Evolutionary conservation across 2,329 filamentous ascomycete genomes (phyloP), one percentile per base, ranked within the genome.

Genomic region (Canariomyces notabilis): DNA sequence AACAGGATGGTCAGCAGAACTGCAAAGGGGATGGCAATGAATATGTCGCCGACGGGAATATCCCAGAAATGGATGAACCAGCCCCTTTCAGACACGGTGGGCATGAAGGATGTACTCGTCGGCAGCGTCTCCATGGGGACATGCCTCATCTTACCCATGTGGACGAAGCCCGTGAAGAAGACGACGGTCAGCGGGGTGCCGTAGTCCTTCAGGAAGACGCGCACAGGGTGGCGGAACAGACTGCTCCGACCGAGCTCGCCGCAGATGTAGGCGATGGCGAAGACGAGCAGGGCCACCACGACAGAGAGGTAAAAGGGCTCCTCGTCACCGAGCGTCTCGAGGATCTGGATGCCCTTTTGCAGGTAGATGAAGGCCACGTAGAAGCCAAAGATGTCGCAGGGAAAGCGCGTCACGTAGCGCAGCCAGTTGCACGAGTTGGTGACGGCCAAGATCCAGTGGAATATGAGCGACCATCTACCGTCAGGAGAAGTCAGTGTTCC

Each of bases 331-430:
- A 94, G 85, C 11, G 84, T 77, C 35, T 82, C 83, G 16, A 95
- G 76, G 12, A 94, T 87, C 66, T 95, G 87, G 51, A 95, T 84
- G 14, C 89, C 89, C 67, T 95, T 95, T 61, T 95, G 88, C 16
- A 95, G 74, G 62, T 95, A 95, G 65, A 95, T 91, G 61, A 87
- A 89, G 46, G 89, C 89, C 38, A 95, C 89, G 62, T 95, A 95
- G 69, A 95, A 94, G 41, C 89, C 89, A 56, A 95, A 95, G 59
- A 91, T 93, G 64, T 95, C 89, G 67, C 89, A 95, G 19, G 88
- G 89, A 63, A 95, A 95, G 12, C 88, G 79, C 1, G 89, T 95
- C 18, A 95, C 89, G 65, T 90, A 95, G 60, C 82, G 83, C n/a
- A 95, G 73, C 59, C 77, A 85, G 66, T 95, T 93, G 71, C 89